Conservation (phyloP, 2,329 filamentous ascomycete species). For the Aspergillus udagawae region DNA sequence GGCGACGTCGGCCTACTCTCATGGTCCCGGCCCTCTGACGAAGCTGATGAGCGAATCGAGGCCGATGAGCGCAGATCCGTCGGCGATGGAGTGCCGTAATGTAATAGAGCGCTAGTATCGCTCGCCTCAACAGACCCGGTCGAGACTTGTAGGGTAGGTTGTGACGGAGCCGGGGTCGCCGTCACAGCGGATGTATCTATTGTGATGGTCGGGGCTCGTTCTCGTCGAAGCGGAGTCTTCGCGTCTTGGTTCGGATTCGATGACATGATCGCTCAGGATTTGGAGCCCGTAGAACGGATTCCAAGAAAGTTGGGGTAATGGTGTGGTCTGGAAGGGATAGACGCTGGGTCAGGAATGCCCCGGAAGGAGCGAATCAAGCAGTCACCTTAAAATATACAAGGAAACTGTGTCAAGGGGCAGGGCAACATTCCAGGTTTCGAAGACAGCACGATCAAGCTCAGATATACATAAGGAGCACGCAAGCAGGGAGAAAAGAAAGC, state of each 20-base stretch:
- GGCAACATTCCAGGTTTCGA: slow-evolving; percentile 3
- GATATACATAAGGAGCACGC: not conserved
- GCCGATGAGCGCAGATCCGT: slow-evolving; percentile 50
- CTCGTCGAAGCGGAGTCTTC: slow-evolving; percentile 36
- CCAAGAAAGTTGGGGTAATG: not conserved
- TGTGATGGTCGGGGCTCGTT: slow-evolving; percentile 52
- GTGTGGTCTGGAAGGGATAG: slow-evolving; percentile 9
- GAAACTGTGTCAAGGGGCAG: not conserved
- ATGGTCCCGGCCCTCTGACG: slow-evolving; percentile 53
- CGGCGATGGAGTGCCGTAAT: slow-evolving; percentile 34
- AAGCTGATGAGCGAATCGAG: slow-evolving; percentile 52
- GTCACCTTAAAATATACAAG: slow-evolving; percentile 10
- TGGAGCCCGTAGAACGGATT: slow-evolving; percentile 4
- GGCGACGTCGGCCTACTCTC: slow-evolving; percentile 63
- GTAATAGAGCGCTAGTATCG: slow-evolving; percentile 27
- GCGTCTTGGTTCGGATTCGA: slow-evolving; percentile 24
- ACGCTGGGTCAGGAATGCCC: slow-evolving; percentile 17
- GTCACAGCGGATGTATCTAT: slow-evolving; percentile 55
- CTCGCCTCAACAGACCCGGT: slow-evolving; percentile 31
- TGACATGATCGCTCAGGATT: slow-evolving; percentile 25
- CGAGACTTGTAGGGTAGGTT: slow-evolving; percentile 35
- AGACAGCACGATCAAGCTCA: not conserved
- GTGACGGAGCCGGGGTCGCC: slow-evolving; percentile 32
- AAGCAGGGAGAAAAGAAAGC: not conserved
- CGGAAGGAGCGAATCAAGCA: slow-evolving; percentile 14